A percentile compares a stretch with the other conserved stretches of the same genome.
These are phyloP conservation scores for Cutaneotrichosporon cavernicola DNA, from an alignment of 1,284 basidiomycete species.

Conservation along the genomic window DNA sequence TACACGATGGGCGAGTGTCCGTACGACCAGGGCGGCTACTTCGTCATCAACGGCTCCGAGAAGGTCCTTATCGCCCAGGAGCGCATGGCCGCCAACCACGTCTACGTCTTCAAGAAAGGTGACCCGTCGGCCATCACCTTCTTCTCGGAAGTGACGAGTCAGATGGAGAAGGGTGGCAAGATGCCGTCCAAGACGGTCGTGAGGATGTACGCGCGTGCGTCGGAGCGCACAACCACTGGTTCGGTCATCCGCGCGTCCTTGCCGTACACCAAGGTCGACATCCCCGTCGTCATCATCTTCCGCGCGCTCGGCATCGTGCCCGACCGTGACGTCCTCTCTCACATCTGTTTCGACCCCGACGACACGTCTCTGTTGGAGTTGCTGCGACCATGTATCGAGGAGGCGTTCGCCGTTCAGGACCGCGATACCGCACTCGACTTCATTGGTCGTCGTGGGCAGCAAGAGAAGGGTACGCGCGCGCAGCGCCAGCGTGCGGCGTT, in stretches of 20 bases:
- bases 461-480: slow-evolving; percentile 85
- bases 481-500: slow-evolving; percentile 94
- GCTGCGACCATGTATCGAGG: slow-evolving; percentile 98
- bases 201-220: slow-evolving; percentile 86
- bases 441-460: slow-evolving; percentile 96
- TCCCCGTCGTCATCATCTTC: slow-evolving; percentile 99
- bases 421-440: slow-evolving; percentile 91
- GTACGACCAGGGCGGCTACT: slow-evolving; percentile 95
- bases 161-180: slow-evolving; percentile 97
- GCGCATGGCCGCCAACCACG: slow-evolving; percentile 98
- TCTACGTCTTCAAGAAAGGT: slow-evolving; percentile 98
- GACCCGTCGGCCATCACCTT: slow-evolving; percentile 95
- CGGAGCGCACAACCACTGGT: slow-evolving; percentile 57
- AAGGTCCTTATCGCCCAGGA: slow-evolving; percentile 99
- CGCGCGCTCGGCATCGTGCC: slow-evolving; percentile 96
- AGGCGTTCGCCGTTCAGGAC: slow-evolving; percentile 97
- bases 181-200: slow-evolving; percentile 98
- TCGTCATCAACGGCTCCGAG: slow-evolving; percentile 99
- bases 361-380: slow-evolving; percentile 96
- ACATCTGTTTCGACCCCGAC: slow-evolving; percentile 97
- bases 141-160: slow-evolving; percentile 94
- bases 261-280: slow-evolving; percentile 97
- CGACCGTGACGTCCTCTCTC: slow-evolving; percentile 94
- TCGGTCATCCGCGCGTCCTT: slow-evolving; percentile 97
- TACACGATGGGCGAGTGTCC: slow-evolving; percentile 96